Evolutionary conservation across 1,284 basidiomycete species (phyloP), one percentile per base, ranked within the genome.

Genomic region (Tylopilus sp.): DNA sequence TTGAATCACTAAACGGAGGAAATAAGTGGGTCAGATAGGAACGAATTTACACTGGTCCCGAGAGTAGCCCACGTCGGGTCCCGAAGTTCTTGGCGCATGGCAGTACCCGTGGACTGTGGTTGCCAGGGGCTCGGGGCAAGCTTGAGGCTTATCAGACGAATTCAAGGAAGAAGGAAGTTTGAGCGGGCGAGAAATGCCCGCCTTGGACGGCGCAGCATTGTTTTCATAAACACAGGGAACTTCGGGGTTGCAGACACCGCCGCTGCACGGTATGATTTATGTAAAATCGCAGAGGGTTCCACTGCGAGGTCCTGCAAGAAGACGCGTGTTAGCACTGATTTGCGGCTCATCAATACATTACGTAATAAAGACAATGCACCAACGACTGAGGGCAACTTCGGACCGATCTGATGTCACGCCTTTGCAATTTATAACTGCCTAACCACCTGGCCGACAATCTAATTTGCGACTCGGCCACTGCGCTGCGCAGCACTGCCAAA

Each of bases 51-150:
- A 35, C 34, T 17, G 34, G 34, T 35, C n/a, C 35, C 14, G 20
- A 46, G 12, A 51, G n/a, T 17, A 20, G 20, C 30, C 49, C 49
- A 50, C 49, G 17, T 52, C 15, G 20, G 17, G 24, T 31, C 14
- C 47, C 18, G 35, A 51, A 31, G 43, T 12, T 12, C 28, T 41
- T 29, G 17, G 7, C 12, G 21, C 9, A 24, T 15, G 37, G 9
- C 31, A 33, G 29, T 11, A 11, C 29, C 29, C 29, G 10, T 11
- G n/a, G 15, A 29, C 28, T 9, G 28, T 29, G 7, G 28, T 10
- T 29, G 28, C 10, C 7, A 29, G 9, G 28, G 8, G 9, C 28
- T 29, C 28, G 28, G 10, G 21, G 9, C 28, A 7, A 10, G 28
- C 28, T 29, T 29, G 10, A 17, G 18, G 17, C 17, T 35, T 29